These are phyloP conservation scores for Graphiopsis chlorocephala DNA, from an alignment of 2,329 filamentous ascomycete genomes.

Conservation along the genomic window DNA sequence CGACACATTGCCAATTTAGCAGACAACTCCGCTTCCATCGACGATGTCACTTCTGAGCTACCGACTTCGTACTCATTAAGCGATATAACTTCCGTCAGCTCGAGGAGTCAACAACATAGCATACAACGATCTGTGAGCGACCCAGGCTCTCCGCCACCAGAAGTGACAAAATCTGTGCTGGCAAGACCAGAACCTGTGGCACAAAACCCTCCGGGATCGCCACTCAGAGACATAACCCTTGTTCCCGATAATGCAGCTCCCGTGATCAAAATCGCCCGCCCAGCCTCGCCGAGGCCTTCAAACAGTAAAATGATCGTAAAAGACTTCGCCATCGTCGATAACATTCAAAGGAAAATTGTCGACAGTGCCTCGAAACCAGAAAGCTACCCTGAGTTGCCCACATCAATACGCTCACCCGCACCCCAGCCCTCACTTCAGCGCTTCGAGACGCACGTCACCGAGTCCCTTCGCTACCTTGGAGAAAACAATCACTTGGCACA, in stretches of 20 bases:
- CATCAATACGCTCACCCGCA: slow-evolving; percentile 24
- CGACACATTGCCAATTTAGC: not conserved
- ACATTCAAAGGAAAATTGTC: not conserved
- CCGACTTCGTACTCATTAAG: slow-evolving; percentile 36
- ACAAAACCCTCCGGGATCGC: not conserved
- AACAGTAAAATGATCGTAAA: slow-evolving; percentile 3
- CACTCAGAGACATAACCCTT: not conserved
- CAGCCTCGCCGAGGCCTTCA: not conserved
- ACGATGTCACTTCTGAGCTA: slow-evolving; percentile 31
- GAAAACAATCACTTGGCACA: slow-evolving; percentile 27
- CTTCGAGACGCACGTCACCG: slow-evolving; percentile 33
- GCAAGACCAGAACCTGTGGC: not conserved
- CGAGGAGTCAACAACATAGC: slow-evolving; percentile 17
- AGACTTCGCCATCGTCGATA: not conserved
- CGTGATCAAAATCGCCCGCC: not conserved
- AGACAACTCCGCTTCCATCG: not conserved
- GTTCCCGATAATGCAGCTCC: not conserved
- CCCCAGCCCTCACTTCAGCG: slow-evolving; percentile 22
- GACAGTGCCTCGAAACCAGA: not conserved
- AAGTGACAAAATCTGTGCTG: slow-evolving; percentile 1
- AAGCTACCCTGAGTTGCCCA: not conserved
- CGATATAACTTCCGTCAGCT: slow-evolving; percentile 25
- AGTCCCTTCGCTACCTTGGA: slow-evolving; percentile 29
- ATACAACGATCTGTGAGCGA: slow-evolving; percentile 25
- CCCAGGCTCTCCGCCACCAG: slow-evolving; percentile 17